phyloP scores from a whole-genome alignment of 345 rosid species.

The Adansonia digitata region DNA sequence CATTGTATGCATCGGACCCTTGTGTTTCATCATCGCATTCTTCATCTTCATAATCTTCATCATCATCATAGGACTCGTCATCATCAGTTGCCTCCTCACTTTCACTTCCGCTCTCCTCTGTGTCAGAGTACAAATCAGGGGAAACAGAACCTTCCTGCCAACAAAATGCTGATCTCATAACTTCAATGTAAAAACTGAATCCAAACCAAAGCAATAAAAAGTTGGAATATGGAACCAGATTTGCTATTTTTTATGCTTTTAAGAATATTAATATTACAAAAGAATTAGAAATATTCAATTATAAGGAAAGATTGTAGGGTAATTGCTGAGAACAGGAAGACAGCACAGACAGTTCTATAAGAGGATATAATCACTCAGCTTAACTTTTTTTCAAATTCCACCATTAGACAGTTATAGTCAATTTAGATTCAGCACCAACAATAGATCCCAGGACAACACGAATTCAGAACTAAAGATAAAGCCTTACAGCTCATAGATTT shows the following conservation, averaged over 20 bases:
- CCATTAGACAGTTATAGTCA: not conserved
- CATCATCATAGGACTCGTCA: constrained; percentile 74
- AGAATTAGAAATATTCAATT: not conserved
- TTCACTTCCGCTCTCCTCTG: constrained; percentile 78
- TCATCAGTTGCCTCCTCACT: constrained; percentile 81
- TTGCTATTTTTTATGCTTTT: not conserved
- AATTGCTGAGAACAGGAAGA: not conserved
- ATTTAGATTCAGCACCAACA: not conserved
- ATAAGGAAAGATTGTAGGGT: not conserved
- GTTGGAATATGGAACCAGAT: not conserved
- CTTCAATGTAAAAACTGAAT: constrained; percentile 21
- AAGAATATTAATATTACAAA: not conserved
- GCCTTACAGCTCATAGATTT: not conserved
- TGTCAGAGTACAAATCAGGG: constrained; percentile 74
- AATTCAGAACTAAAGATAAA: not conserved
- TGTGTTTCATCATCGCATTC: constrained; percentile 41
- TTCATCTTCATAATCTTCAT: constrained; percentile 39
- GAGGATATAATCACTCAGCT: not conserved
- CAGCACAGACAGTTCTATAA: not conserved
- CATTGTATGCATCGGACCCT: constrained; percentile 51
- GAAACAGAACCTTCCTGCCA: constrained; percentile 76
- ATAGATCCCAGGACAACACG: not conserved
- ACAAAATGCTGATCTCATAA: constrained; percentile 21
- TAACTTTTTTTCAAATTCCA: not conserved
- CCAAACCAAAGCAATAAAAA: constrained; percentile 10